These are phyloP conservation scores for Corymbia citriodora DNA, from an alignment of 441 rosid species.

Conservation along the genomic window DNA sequence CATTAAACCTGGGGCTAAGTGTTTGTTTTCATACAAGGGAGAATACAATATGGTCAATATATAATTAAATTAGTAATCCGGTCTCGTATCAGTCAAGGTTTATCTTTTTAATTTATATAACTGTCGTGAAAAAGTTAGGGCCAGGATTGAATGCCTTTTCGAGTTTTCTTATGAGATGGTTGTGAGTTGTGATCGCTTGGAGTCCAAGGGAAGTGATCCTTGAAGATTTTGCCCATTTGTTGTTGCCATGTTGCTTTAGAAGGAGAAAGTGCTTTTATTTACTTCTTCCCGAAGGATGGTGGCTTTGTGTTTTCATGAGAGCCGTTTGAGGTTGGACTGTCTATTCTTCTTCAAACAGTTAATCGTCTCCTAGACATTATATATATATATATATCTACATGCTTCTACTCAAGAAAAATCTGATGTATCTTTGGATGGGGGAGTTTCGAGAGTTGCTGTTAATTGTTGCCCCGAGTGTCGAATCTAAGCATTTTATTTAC, in stretches of 20 bases:
- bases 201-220: background rate
- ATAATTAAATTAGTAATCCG: background rate
- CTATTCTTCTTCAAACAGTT: background rate
- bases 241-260: background rate
- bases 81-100: background rate
- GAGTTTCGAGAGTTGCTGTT: background rate
- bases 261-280: background rate
- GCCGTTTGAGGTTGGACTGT: background rate
- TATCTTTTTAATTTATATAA: background rate
- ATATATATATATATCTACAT: background rate
- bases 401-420: background rate
- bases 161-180: background rate
- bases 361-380: background rate
- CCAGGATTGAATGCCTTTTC: background rate
- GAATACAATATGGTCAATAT: background rate
- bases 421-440: background rate
- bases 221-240: background rate
- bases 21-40: background rate
- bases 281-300: background rate
- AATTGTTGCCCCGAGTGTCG: background rate
- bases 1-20: background rate
- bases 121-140: background rate
- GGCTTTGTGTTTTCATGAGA: background rate
- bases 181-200: background rate
- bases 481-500: background rate